Evolutionary conservation across 148 eudicot species (phyloP).

Genomic region (Nepenthes mirabilis): DNA sequence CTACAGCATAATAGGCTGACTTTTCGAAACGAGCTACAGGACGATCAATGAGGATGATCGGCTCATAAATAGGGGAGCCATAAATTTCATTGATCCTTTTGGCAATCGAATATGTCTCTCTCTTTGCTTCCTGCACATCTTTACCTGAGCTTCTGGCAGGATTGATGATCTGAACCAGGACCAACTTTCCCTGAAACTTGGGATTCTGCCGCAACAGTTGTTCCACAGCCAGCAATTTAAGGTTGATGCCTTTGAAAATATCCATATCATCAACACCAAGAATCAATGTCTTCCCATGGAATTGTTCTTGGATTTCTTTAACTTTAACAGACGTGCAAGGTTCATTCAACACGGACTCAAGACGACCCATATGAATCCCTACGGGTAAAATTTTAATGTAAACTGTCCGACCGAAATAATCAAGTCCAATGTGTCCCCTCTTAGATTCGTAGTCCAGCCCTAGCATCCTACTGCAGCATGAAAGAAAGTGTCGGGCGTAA

Average conservation of each 20-base stretch:
- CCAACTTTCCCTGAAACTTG: conserved; percentile 34
- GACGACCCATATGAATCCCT: conserved; percentile 59
- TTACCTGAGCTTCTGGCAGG: conserved; percentile 67
- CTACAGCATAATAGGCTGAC: conserved; percentile 61
- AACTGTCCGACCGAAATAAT: conserved; percentile 70
- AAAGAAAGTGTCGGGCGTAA: conserved; percentile 62
- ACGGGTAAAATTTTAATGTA: conserved; percentile 61
- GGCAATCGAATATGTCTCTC: conserved; percentile 38
- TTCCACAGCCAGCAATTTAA: conserved; percentile 56
- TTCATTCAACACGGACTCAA: conserved; percentile 45
- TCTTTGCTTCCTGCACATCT: conserved; percentile 46
- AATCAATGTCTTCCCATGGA: conserved; percentile 40
- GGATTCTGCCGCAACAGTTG: conserved; percentile 43
- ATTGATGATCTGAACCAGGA: conserved; percentile 58
- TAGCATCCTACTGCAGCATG: conserved; percentile 74
- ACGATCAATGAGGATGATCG: conserved; percentile 54
- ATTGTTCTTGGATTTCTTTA: conserved; percentile 43
- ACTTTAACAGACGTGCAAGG: conserved; percentile 33
- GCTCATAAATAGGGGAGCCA: conserved; percentile 39
- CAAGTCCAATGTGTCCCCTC: conserved; percentile 68
- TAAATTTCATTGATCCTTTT: conserved; percentile 44
- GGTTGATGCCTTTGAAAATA: conserved; percentile 61
- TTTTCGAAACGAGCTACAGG: conserved; percentile 57
- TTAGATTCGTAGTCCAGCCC: conserved; percentile 72
- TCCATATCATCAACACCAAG: conserved; percentile 73